Percentiles rank a stretch among this genome's conserved stretches.
Conservation (phyloP, 768 basidiomycete genomes). For the Kwoniella sp. region DNA sequence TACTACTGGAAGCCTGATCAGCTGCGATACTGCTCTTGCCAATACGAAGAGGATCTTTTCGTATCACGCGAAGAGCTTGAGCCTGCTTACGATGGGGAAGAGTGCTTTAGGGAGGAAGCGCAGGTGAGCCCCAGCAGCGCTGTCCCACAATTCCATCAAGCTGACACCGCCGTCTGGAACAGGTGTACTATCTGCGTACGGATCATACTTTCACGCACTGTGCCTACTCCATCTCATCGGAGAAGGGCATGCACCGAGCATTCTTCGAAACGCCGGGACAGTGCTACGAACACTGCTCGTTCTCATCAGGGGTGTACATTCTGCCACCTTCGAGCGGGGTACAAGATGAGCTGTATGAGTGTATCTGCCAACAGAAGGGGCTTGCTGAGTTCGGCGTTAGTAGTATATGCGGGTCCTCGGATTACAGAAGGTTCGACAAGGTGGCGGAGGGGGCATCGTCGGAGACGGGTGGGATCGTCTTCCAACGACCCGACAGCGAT, state of each 20-base stretch:
- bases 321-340: constrained; percentile 15
- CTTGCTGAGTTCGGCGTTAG: constrained; percentile 14
- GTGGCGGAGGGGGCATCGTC: not conserved
- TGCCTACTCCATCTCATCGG: constrained; percentile 4
- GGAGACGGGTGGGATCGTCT: constrained; percentile 1
- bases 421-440: constrained; percentile 21
- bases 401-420: constrained; percentile 11
- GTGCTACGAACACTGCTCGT: constrained; percentile 23
- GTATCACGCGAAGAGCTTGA: constrained; percentile 3
- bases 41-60: not conserved
- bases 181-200: constrained; percentile 21
- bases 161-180: not conserved
- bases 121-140: not conserved
- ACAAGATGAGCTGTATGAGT: constrained; percentile 13
- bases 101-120: constrained; percentile 9
- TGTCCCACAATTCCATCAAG: too few species aligned
- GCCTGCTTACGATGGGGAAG: constrained; percentile 21
- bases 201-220: constrained; percentile 20
- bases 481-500: constrained; percentile 9
- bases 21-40: constrained; percentile 19
- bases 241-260: not conserved
- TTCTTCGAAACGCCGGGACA: constrained; percentile 10
- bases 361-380: constrained; percentile 22
- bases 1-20: constrained; percentile 21
- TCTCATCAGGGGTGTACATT: constrained; percentile 11